Evolutionary conservation across 2,329 filamentous ascomycete species (phyloP).

Genomic region (Fusarium secorum): DNA sequence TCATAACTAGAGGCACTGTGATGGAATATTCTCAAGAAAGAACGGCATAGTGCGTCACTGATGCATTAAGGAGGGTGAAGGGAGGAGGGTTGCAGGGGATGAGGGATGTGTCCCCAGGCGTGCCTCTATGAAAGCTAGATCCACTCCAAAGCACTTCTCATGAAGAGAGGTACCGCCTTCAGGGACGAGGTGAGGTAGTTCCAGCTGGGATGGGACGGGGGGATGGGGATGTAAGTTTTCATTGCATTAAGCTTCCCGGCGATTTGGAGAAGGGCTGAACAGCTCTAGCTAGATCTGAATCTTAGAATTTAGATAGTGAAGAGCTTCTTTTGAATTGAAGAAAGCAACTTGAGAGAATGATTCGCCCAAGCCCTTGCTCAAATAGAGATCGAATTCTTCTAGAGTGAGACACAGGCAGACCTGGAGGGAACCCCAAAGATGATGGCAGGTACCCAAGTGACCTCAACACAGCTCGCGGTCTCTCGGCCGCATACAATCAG

Average conservation of each 20-base stretch:
- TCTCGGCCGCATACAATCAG: constrained; percentile 6
- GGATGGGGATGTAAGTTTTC: not conserved
- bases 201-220: not conserved
- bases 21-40: constrained; percentile 16
- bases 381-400: not conserved
- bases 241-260: constrained; percentile 9
- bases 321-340: constrained; percentile 7
- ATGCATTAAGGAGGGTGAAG: constrained; percentile 9
- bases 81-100: constrained; percentile 2
- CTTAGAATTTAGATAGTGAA: not conserved
- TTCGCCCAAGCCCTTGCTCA: not conserved
- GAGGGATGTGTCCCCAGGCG: not conserved
- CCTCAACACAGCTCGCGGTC: not conserved
- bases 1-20: not conserved
- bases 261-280: constrained; percentile 1
- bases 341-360: not conserved
- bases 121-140: not conserved
- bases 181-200: constrained; percentile 8
- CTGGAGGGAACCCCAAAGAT: not conserved
- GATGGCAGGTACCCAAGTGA: not conserved
- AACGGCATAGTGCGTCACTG: constrained; percentile 23
- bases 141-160: not conserved
- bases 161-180: not conserved
- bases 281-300: not conserved
- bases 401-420: not conserved